Conservation (phyloP, 2,329 filamentous ascomycete genomes). For the Xylariaceae sp. region DNA sequence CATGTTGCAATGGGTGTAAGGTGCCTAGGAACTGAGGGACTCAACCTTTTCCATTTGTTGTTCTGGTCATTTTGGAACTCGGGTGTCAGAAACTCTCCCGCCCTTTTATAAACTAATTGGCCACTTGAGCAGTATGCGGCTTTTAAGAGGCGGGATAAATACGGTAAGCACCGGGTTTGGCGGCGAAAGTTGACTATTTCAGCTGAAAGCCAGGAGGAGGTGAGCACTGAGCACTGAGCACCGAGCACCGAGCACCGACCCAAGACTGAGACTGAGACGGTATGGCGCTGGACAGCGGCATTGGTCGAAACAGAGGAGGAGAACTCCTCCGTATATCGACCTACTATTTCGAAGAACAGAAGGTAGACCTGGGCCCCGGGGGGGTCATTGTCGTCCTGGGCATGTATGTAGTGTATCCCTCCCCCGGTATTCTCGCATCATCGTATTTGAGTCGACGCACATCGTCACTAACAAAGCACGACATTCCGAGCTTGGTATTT, state of each 20-base stretch:
- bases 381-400: conserved; percentile 9
- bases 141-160: background rate
- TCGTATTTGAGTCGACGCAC: conserved; percentile 9
- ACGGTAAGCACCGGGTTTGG: conserved; percentile 10
- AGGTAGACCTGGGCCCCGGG: conserved; percentile 10
- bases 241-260: conserved; percentile 13
- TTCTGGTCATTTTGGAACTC: conserved; percentile 20
- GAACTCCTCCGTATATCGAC: conserved; percentile 16
- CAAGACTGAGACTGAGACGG: conserved; percentile 10
- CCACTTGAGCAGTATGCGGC: background rate
- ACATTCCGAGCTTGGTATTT: conserved; percentile 4
- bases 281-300: background rate
- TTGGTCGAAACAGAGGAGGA: background rate
- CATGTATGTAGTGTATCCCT: background rate
- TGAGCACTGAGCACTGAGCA: conserved; percentile 1
- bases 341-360: conserved; percentile 13
- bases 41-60: conserved; percentile 22
- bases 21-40: conserved; percentile 18
- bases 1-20: conserved; percentile 20
- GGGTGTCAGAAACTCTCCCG: conserved; percentile 2
- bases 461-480: conserved; percentile 4
- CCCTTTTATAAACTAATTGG: conserved; percentile 20
- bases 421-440: conserved; percentile 7
- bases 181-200: conserved; percentile 10
- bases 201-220: conserved; percentile 24